Conservation (phyloP, 108 stramenopile genomes). For the Pseudonitzschia multiseries region DNA sequence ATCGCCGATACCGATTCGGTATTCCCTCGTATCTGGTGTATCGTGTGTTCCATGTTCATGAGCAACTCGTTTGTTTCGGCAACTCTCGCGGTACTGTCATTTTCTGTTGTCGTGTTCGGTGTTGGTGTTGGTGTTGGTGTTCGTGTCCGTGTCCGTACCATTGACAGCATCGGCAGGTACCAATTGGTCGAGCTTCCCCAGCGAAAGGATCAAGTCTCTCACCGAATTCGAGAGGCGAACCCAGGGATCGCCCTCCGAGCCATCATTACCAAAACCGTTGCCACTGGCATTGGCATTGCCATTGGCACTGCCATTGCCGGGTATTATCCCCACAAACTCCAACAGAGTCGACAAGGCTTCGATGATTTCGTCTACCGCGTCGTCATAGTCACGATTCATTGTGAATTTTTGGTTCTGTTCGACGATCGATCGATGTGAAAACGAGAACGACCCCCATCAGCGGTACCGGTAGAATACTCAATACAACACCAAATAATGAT, state of each 20-base stretch:
- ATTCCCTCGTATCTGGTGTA: slow-evolving; percentile 11
- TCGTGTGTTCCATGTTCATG: slow-evolving; percentile 20
- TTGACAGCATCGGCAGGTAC: background rate
- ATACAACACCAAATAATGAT: no score
- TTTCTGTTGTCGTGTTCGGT: background rate
- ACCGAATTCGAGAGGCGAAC: background rate
- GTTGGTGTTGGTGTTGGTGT: background rate
- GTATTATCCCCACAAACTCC: background rate
- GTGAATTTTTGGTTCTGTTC: no score
- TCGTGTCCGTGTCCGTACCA: background rate
- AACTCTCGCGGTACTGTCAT: no score
- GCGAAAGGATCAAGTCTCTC: background rate
- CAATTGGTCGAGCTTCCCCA: background rate
- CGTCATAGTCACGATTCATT: no score
- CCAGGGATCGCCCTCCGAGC: slow-evolving; percentile 14
- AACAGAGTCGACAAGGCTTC: background rate
- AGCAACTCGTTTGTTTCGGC: background rate
- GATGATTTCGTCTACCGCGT: background rate
- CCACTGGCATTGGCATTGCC: background rate
- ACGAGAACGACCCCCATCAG: no score
- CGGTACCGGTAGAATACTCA: no score
- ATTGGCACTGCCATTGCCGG: background rate
- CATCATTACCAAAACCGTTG: background rate
- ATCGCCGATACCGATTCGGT: slow-evolving; percentile 9
- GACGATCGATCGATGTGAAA: no score